Evolutionary conservation across 129 eudicot genomes (phyloP).

Genomic region (Chrysanthemum makinoi): DNA sequence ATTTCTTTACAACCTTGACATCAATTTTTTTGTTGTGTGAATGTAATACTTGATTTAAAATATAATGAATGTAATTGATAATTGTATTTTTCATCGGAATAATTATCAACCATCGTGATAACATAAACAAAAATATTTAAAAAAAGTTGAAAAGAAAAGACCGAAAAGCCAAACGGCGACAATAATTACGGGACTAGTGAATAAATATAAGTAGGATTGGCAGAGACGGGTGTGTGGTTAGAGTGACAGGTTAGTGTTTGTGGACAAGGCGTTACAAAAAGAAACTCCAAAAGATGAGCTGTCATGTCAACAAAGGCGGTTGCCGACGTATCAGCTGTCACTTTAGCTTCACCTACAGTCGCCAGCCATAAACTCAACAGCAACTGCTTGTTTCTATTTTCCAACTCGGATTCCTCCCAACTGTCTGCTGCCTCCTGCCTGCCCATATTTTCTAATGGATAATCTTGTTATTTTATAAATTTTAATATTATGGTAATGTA

Average conservation of each 20-base stretch:
- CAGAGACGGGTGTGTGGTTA: conserved; percentile 27
- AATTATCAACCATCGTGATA: too few species aligned
- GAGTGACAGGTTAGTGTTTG: conserved; percentile 26
- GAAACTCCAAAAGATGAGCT: conserved; percentile 16
- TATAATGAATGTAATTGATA: too few species aligned
- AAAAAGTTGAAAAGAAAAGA: too few species aligned
- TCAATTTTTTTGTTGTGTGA: too few species aligned
- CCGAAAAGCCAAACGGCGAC: too few species aligned
- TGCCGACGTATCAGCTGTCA: conserved; percentile 34
- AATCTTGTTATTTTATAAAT: background rate
- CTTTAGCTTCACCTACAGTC: conserved; percentile 16
- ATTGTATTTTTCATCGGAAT: too few species aligned
- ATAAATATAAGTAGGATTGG: background rate
- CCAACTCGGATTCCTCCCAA: conserved; percentile 32
- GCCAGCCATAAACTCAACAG: conserved; percentile 34
- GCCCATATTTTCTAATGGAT: conserved; percentile 26
- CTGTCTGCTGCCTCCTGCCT: conserved; percentile 4
- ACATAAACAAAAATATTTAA: too few species aligned
- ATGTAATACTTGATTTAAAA: too few species aligned
- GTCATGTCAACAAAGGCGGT: conserved; percentile 37
- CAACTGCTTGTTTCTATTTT: conserved; percentile 24
- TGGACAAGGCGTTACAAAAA: conserved; percentile 25
- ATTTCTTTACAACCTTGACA: too few species aligned
- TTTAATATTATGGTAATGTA: too few species aligned
- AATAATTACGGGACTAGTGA: too few species aligned